phyloP scores from a whole-genome alignment of 2,329 filamentous ascomycete genomes.

The Elsinoe ampelina region DNA sequence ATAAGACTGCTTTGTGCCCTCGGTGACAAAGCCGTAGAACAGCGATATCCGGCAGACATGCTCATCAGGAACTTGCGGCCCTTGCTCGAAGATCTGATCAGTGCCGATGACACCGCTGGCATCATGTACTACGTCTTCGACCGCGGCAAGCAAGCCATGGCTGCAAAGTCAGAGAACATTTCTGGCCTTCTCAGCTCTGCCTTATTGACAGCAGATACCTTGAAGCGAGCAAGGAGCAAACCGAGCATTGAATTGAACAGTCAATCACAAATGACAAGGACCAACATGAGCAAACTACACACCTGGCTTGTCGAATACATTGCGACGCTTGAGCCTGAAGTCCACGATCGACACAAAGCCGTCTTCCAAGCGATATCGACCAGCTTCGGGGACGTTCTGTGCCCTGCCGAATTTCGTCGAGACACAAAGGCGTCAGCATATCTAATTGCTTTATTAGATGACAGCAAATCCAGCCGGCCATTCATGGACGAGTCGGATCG shows the following conservation, averaged over 20 bases:
- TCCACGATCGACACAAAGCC: constrained; percentile 22
- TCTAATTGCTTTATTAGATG: constrained; percentile 68
- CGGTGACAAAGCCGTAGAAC: constrained; percentile 58
- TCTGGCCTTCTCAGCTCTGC: constrained; percentile 75
- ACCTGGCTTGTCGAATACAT: constrained; percentile 68
- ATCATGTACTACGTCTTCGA: constrained; percentile 75
- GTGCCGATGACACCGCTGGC: constrained; percentile 81
- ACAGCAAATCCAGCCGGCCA: constrained; percentile 52
- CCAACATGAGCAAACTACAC: constrained; percentile 66
- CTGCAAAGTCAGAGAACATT: constrained; percentile 49
- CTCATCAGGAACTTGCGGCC: constrained; percentile 68
- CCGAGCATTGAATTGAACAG: constrained; percentile 56
- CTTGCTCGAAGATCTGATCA: constrained; percentile 74
- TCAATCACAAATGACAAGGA: constrained; percentile 68
- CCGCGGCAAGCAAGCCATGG: constrained; percentile 56
- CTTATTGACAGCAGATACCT: constrained; percentile 65
- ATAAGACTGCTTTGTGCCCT: constrained; percentile 72
- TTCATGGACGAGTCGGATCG: constrained; percentile 63
- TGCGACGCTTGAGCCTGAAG: constrained; percentile 39
- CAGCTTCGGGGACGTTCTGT: constrained; percentile 58
- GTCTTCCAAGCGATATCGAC: constrained; percentile 58
- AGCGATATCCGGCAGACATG: constrained; percentile 81
- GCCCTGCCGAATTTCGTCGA: constrained; percentile 58
- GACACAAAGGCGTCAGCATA: constrained; percentile 70
- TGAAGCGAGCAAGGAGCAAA: constrained; percentile 70